A percentile compares a stretch with the other conserved stretches of the same genome.
Conservation (phyloP, 2,329 filamentous ascomycete genomes). For the Aureobasidium mangrovei region DNA sequence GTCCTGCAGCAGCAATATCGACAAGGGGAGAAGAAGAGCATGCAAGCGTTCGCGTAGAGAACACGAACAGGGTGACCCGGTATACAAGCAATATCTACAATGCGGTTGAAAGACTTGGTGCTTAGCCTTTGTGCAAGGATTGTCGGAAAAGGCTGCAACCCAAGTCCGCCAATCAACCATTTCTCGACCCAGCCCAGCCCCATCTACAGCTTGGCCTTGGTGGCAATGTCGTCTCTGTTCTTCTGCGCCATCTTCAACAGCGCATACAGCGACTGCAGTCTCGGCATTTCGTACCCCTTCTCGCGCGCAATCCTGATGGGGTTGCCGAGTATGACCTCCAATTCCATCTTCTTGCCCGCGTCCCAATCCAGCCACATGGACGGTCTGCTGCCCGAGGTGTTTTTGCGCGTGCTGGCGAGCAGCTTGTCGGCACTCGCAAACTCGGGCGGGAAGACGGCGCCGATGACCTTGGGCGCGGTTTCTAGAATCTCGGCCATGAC, state of each 20-base stretch:
- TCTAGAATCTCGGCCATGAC: conserved; percentile 63
- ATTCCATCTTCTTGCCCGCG: conserved; percentile 54
- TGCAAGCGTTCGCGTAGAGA: too few relatives aligned
- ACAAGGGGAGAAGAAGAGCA: too few relatives aligned
- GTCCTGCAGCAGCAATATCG: too few relatives aligned
- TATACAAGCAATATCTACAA: too few relatives aligned
- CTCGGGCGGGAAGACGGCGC: conserved; percentile 49
- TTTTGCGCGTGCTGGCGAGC: conserved; percentile 53
- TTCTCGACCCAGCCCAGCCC: background rate
- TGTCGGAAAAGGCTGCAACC: too few relatives aligned
- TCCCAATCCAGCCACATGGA: conserved; percentile 50
- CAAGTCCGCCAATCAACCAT: too few relatives aligned
- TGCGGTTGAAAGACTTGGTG: too few relatives aligned
- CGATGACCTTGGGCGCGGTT: conserved; percentile 55
- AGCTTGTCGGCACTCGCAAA: conserved; percentile 57
- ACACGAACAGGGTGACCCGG: too few relatives aligned
- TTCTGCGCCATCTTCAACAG: conserved; percentile 54
- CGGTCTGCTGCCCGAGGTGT: conserved; percentile 50
- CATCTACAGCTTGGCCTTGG: background rate
- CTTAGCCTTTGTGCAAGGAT: too few relatives aligned
- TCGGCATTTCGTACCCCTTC: conserved; percentile 55
- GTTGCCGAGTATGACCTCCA: conserved; percentile 66
- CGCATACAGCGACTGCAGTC: conserved; percentile 59
- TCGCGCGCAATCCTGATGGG: conserved; percentile 56
- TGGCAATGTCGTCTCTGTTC: conserved; percentile 34